These are phyloP conservation scores for Fusarium marasasianum DNA, from an alignment of 2,329 filamentous ascomycete genomes.

Conservation along the genomic window DNA sequence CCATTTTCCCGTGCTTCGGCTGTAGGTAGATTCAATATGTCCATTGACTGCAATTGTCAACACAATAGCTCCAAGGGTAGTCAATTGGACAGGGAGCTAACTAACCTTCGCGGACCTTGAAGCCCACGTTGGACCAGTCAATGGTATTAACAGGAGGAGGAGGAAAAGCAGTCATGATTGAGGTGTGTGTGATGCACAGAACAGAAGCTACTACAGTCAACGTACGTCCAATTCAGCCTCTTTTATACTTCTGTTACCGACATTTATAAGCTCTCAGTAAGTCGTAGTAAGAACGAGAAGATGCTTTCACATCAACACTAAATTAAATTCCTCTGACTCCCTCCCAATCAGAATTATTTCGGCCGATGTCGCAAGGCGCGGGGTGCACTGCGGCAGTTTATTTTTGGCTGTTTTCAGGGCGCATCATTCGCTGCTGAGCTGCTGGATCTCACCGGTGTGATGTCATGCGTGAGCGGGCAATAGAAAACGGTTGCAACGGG, in stretches of 20 bases:
- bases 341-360: not conserved
- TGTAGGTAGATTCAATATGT: conserved; percentile 90
- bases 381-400: conserved; percentile 20
- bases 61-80: no score
- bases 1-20: conserved; percentile 79
- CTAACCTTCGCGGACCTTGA: conserved; percentile 89
- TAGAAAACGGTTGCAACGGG: conserved; percentile 1
- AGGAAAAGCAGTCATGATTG: conserved; percentile 69
- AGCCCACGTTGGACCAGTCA: conserved; percentile 94
- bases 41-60: conserved; percentile 75
- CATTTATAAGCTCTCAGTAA: conserved; percentile 7
- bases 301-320: not conserved
- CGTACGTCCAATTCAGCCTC: not conserved
- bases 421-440: conserved; percentile 26
- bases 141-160: conserved; percentile 82
- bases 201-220: conserved; percentile 3
- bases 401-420: conserved; percentile 14
- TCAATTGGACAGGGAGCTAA: conserved; percentile 43
- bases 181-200: not conserved
- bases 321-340: conserved; percentile 3
- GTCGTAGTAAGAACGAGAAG: not conserved
- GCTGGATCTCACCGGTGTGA: conserved; percentile 6
- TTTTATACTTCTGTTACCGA: not conserved
- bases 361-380: conserved; percentile 40
- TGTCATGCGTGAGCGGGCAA: conserved; percentile 21